phyloP scores from a whole-genome alignment of 1,284 basidiomycete genomes.

The Malassezia caprae region DNA sequence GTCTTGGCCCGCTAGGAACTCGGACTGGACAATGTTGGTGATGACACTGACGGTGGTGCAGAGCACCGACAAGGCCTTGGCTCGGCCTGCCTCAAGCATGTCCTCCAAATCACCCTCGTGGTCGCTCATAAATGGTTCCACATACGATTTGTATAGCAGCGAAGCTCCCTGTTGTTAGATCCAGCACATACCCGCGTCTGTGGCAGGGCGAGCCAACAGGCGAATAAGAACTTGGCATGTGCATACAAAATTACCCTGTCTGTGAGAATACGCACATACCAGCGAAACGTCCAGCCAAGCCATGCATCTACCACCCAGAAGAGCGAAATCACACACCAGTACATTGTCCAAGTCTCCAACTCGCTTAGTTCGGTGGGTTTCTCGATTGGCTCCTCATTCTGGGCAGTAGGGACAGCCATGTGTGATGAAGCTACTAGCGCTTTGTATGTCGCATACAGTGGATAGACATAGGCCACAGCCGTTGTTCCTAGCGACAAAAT shows the following conservation, averaged over 20 bases:
- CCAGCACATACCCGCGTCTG: constrained; percentile 22
- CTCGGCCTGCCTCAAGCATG: background rate
- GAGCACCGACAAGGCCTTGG: background rate
- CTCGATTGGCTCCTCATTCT: background rate
- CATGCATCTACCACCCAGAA: constrained; percentile 28
- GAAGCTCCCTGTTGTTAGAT: constrained; percentile 4
- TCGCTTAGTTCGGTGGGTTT: constrained; percentile 28
- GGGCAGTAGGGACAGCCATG: background rate
- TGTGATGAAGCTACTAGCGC: background rate
- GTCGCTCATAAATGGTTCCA: constrained; percentile 10
- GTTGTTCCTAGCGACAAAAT: background rate
- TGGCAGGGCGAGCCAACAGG: constrained; percentile 39
- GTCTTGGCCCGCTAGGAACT: background rate
- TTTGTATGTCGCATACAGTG: constrained; percentile 17
- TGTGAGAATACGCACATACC: constrained; percentile 14
- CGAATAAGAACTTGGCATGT: constrained; percentile 32
- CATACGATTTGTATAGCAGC: constrained; percentile 6
- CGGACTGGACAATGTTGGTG: constrained; percentile 1
- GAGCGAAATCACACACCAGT: constrained; percentile 37
- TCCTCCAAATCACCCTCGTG: constrained; percentile 16
- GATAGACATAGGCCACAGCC: constrained; percentile 11
- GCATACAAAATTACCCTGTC: constrained; percentile 32
- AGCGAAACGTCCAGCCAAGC: constrained; percentile 36
- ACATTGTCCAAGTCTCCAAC: constrained; percentile 39
- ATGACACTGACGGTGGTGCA: background rate